Percentiles rank a stretch among this genome's conserved stretches.
These are phyloP conservation scores for Emmonsia crescens DNA, from an alignment of 2,329 filamentous ascomycete genomes.

Conservation along the genomic window DNA sequence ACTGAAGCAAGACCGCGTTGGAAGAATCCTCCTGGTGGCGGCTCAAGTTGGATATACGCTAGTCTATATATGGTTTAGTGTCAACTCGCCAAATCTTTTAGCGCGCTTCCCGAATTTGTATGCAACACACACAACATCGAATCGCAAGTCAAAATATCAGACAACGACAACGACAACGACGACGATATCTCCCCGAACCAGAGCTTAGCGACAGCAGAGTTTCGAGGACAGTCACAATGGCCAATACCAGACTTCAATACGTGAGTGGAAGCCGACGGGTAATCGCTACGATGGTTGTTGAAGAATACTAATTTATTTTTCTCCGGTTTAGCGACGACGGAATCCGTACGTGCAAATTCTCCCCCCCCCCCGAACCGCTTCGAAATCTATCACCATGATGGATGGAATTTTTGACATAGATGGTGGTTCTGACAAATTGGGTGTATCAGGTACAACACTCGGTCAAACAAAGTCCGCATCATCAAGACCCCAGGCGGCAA, in stretches of 20 bases:
- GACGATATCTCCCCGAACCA: slow-evolving; percentile 31
- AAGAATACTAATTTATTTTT: slow-evolving; percentile 21
- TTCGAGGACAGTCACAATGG: slow-evolving; percentile 40
- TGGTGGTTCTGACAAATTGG: slow-evolving; percentile 3
- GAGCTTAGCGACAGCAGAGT: slow-evolving; percentile 28
- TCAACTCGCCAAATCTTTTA: slow-evolving; percentile 29
- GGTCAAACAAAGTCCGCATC: slow-evolving; percentile 91
- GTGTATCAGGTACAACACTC: slow-evolving; percentile 78
- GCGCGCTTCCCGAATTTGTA: slow-evolving; percentile 26
- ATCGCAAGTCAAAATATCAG: slow-evolving; percentile 30
- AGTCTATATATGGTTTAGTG: slow-evolving; percentile 21
- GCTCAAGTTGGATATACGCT: slow-evolving; percentile 17
- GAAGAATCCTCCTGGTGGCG: slow-evolving; percentile 24
- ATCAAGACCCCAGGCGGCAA: slow-evolving; percentile 95
- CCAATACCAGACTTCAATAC: slow-evolving; percentile 43
- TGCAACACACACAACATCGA: slow-evolving; percentile 36
- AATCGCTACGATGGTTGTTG: neutral
- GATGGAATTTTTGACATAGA: neutral
- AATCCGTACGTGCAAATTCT: slow-evolving; percentile 55
- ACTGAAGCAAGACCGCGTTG: slow-evolving; percentile 8
- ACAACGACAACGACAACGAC: slow-evolving; percentile 35
- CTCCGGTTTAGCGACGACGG: slow-evolving; percentile 54
- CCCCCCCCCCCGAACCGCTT: neutral
- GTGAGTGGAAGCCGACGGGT: slow-evolving; percentile 22
- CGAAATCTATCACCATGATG: neutral